Base-by-base conservation (phyloP, 768 basidiomycete genomes). In the Leccinum sublutescens region DNA sequence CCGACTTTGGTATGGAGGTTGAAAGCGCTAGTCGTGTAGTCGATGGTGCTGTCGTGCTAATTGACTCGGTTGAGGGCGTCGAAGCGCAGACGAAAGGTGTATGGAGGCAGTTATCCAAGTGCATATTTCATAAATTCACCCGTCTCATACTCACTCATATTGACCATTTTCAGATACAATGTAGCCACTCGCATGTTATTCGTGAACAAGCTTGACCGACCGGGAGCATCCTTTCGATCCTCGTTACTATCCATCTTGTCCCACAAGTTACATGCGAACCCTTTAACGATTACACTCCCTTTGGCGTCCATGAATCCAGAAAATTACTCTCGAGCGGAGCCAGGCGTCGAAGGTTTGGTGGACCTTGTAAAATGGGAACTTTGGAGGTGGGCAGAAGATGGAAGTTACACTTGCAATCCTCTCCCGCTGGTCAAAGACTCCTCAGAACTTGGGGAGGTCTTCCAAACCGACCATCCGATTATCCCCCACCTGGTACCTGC, bases 1-100 rank as follows among this genome's bases (percentile, higher is more conserved):
- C 91, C 5, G 93, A 95, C 71, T 95, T 95, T 74, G 93, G 93
- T n/a, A 94, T 95, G 92, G 93, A 95, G 68, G 93, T 95, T 27
- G 93, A 95, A 74, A 91, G 92, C 66, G 93, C 93, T 8, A 94
- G 92, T 67, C 85, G 93, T 29, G 88, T 95, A 15, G 85, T 94
- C 4, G 93, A 95, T 62, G 93, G 93, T 57, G 93, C 92, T 15
- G 86, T 95, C 29, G 89, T 95, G 31, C 74, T 95, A 33, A 84
- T 95, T 48, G 93, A 95, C 74, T 89, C 92, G 0, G 93, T 95
- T 0, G 93, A 95, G 74, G 93, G 93, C 7, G 93, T 95, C 5
- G 93, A 95, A 72, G 85, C 91, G 11, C 93, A 95, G 69, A 95
- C 93, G 0, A 88, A 85, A 71, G 91, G 89, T 45, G 93, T 95